Percentiles rank a stretch among this genome's conserved stretches.
Evolutionary conservation across 768 basidiomycete genomes (phyloP).

Genomic region (Amanita rimosa): DNA sequence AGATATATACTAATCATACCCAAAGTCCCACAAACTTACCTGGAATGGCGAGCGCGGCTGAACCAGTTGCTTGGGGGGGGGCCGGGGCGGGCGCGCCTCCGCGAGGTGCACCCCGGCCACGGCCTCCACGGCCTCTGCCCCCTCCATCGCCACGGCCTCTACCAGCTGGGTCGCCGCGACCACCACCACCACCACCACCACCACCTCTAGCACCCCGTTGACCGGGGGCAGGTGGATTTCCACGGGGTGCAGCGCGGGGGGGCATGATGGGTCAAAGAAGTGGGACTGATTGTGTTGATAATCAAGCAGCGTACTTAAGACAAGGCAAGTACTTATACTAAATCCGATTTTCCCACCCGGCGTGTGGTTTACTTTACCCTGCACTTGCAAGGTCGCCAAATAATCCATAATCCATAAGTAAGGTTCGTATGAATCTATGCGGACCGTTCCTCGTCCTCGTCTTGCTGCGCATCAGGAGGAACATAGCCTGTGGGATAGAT

Average conservation of each 20-base stretch:
- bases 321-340: background rate
- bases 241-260: slow-evolving; percentile 10
- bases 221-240: background rate
- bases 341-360: slow-evolving; percentile 1
- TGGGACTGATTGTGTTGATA: slow-evolving; percentile 3
- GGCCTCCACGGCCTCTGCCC: background rate
- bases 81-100: slow-evolving; percentile 9
- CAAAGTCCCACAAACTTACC: slow-evolving; percentile 9
- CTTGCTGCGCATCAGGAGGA: background rate
- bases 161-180: background rate
- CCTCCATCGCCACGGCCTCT: slow-evolving; percentile 3
- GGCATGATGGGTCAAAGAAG: slow-evolving; percentile 2
- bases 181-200: background rate
- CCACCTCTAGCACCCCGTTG: slow-evolving; percentile 3
- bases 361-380: no score
- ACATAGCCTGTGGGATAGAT: slow-evolving; percentile 1
- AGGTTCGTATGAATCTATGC: background rate
- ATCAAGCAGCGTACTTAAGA: background rate
- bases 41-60: slow-evolving; percentile 11
- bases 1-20: background rate
- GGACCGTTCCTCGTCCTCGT: background rate
- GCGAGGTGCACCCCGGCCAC: slow-evolving; percentile 6
- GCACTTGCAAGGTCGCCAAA: no score
- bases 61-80: slow-evolving; percentile 11
- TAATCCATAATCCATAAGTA: background rate